Conservation (phyloP, 371 early-diverging fungal species). For the Apophysomyces trapeziformis region DNA sequence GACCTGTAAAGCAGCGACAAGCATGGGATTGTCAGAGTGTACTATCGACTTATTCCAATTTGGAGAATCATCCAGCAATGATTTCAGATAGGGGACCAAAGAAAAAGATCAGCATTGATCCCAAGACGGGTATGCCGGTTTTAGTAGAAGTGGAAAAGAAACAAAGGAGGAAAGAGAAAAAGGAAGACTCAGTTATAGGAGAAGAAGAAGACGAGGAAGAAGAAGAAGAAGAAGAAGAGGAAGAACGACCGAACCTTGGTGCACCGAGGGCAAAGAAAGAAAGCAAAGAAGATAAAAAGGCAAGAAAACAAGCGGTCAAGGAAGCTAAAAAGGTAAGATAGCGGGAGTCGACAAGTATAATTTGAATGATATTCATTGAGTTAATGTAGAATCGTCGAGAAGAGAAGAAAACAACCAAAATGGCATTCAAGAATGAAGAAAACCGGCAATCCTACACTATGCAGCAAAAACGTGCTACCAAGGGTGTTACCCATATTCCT, state of each 20-base stretch:
- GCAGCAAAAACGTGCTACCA: constrained; percentile 55
- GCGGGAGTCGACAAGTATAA: background rate
- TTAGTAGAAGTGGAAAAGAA: constrained; percentile 55
- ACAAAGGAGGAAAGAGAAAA: constrained; percentile 20
- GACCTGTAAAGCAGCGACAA: constrained; percentile 50
- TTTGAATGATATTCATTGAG: constrained; percentile 11
- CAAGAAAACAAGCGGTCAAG: constrained; percentile 84
- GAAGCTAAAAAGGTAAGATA: constrained; percentile 66
- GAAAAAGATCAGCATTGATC: constrained; percentile 60
- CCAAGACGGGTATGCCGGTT: constrained; percentile 71
- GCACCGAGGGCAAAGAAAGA: constrained; percentile 73
- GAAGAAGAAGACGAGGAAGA: constrained; percentile 49
- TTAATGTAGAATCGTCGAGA: constrained; percentile 59
- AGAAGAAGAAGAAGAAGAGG: constrained; percentile 52
- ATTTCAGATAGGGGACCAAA: constrained; percentile 59
- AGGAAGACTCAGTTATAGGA: constrained; percentile 31
- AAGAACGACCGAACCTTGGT: constrained; percentile 54
- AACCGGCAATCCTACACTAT: constrained; percentile 53
- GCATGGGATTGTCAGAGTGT: constrained; percentile 86
- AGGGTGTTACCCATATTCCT: constrained; percentile 51
- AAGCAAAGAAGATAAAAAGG: constrained; percentile 87
- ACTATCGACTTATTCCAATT: constrained; percentile 81
- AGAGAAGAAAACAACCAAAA: constrained; percentile 77
- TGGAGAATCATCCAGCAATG: constrained; percentile 80
- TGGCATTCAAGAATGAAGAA: constrained; percentile 73